Conservation (phyloP, 441 rosid genomes). For the Populus tomentosa region DNA sequence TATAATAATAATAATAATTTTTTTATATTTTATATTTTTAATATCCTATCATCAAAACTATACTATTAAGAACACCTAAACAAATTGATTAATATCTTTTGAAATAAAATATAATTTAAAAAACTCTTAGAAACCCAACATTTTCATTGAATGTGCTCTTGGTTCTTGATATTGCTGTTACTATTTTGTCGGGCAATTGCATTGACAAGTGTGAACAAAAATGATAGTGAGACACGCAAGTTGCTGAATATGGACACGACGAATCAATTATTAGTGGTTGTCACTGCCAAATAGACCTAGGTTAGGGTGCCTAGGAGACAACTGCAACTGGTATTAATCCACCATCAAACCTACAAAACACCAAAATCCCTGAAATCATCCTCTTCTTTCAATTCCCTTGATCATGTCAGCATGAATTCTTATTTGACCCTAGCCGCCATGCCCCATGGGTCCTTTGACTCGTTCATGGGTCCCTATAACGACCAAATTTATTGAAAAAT, state of each 20-base stretch:
- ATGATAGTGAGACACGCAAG: not conserved
- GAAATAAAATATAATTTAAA: too few relatives aligned
- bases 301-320: too few relatives aligned
- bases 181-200: not conserved
- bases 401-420: constrained; percentile 16
- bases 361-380: constrained; percentile 16
- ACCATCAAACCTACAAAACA: not conserved
- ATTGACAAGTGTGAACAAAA: too few relatives aligned
- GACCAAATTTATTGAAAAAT: constrained; percentile 21
- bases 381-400: not conserved
- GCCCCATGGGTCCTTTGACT: constrained; percentile 40
- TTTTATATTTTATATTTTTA: too few relatives aligned
- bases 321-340: too few relatives aligned
- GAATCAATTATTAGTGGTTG: too few relatives aligned
- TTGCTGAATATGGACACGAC: not conserved
- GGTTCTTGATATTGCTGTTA: too few relatives aligned
- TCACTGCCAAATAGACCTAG: not conserved
- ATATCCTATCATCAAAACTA: too few relatives aligned
- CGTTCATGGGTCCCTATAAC: constrained; percentile 25
- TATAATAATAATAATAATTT: too few relatives aligned
- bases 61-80: not conserved
- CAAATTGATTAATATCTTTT: too few relatives aligned
- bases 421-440: constrained; percentile 47
- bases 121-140: not conserved
- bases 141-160: too few relatives aligned